Percentiles rank a stretch among this genome's conserved stretches.
phyloP scores from a whole-genome alignment of 441 rosid species.

The Bruguiera hainesii region DNA sequence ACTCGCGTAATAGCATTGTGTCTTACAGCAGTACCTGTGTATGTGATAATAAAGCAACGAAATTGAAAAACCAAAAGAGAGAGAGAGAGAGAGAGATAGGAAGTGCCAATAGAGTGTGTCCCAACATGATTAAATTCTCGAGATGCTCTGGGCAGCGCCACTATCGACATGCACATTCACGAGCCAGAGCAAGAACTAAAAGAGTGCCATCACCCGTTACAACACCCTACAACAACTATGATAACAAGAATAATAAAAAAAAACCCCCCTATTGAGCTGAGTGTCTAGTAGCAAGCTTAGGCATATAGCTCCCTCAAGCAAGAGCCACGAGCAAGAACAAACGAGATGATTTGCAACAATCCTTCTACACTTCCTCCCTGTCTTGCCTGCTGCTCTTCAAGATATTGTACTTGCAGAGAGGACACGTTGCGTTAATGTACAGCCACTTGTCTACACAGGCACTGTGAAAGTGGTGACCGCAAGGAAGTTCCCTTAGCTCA shows the following conservation, averaged over 20 bases:
- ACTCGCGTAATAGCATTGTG: too few species aligned
- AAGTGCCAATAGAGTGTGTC: too few species aligned
- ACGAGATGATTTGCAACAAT: not conserved
- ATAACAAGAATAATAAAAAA: conserved; percentile 18
- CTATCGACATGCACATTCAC: conserved; percentile 21
- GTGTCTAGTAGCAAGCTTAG: conserved; percentile 6
- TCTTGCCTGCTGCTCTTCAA: conserved; percentile 69
- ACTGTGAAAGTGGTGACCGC: conserved; percentile 94
- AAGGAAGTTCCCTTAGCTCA: conserved; percentile 91
- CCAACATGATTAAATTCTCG: too few species aligned
- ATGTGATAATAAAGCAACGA: too few species aligned
- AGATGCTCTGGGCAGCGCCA: conserved; percentile 17
- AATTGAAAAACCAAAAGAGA: too few species aligned
- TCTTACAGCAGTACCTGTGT: too few species aligned
- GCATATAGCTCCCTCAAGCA: conserved; percentile 10
- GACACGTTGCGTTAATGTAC: conserved; percentile 80
- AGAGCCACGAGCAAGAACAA: conserved; percentile 7
- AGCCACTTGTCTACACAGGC: conserved; percentile 95
- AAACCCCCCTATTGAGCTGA: conserved; percentile 6
- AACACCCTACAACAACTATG: conserved; percentile 17
- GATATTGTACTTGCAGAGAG: conserved; percentile 93
- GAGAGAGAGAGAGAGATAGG: too few species aligned
- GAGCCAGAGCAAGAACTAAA: conserved; percentile 21
- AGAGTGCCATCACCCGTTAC: not conserved
- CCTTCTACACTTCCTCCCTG: conserved; percentile 54